Evolutionary conservation across 495 filamentous ascomycete genomes (phyloP), one percentile per base, ranked within the genome.

Genomic region (Cercophora sp.): DNA sequence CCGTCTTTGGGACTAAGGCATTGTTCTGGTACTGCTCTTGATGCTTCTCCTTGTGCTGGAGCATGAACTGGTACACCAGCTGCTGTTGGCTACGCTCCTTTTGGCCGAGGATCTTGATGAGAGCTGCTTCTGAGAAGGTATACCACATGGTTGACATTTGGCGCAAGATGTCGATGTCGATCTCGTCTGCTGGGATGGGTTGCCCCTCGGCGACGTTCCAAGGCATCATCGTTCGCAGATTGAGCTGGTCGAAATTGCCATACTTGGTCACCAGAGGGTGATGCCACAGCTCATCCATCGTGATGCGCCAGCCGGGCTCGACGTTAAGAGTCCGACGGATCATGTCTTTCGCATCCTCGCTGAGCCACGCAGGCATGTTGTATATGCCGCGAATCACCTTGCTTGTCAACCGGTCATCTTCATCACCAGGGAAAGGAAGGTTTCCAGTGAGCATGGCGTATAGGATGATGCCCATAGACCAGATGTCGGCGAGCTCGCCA

Each of bases 401-500:
- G 1, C 67, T 61, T 42, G 92, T 75, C 22, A 91, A 83, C 15
- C 86, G 60, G 39, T 82, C 67, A 26, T 65, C 51, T 39, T 67
- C 41, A 0, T 80, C 77, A 25, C 86, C 83, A 61, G 91, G 85
- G 62, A 96, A 98, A 1, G 93, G 93, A 2, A 96, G 75, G 44
- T 75, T 80, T 1, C 88, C 88, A 18, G 83, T 81, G 19, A 99
- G 74, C 63, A 92, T 79, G 11, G 86, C 90, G 59, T 83, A 97
- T 0, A 99, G 70, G 25, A 97, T 90, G 5, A 96, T 84, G 5
- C 93, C 93, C 65, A 91, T 86, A 67, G 89, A 95, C 93, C 93
- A 98, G 48, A 96, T 85, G 59, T 99, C 93, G 0, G 85, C 88
- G 58, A 80, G 82, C 46, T 86, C 84, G 15, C 91, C 94, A 54